phyloP scores from a whole-genome alignment of 1,284 basidiomycete genomes.

The Coniferiporia sulphurascens region DNA sequence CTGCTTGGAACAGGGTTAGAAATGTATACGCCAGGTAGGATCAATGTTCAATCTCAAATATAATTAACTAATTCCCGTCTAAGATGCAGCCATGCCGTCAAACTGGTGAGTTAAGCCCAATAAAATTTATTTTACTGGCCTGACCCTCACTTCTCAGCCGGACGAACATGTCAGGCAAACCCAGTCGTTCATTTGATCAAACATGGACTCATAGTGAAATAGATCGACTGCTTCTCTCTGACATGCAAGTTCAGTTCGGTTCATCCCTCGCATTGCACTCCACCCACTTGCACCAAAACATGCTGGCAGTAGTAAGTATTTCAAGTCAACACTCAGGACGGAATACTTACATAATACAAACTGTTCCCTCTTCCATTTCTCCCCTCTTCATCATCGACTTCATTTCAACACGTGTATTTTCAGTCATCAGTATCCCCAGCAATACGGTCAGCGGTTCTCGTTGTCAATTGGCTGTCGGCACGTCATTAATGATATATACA shows the following conservation, averaged over 20 bases:
- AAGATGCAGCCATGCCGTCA: slow-evolving; percentile 16
- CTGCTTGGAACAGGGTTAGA: slow-evolving; percentile 11
- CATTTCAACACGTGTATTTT: not conserved
- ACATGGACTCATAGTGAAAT: not conserved
- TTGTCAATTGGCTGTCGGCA: not conserved
- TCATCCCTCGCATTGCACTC: slow-evolving; percentile 47
- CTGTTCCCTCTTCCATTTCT: not conserved
- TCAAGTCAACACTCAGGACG: not conserved
- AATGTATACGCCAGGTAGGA: slow-evolving; percentile 13
- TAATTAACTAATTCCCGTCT: not conserved
- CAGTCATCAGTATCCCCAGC: slow-evolving; percentile 64
- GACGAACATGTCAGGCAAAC: slow-evolving; percentile 17
- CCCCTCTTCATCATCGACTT: not conserved
- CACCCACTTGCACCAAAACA: slow-evolving; percentile 46
- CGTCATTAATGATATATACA: slow-evolving; percentile 14
- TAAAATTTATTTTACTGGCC: not conserved
- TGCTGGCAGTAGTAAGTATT: slow-evolving; percentile 70
- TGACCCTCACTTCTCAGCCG: slow-evolving; percentile 4
- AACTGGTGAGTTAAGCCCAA: slow-evolving; percentile 3
- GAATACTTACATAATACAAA: too few species aligned
- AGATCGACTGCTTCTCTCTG: slow-evolving; percentile 60
- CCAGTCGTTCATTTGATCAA: not conserved
- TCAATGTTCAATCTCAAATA: not conserved
- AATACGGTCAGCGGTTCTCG: slow-evolving; percentile 44
- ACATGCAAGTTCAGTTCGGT: slow-evolving; percentile 62